Evolutionary conservation across 179 eudicot genomes (phyloP).

Genomic region (Beta corolliflora): DNA sequence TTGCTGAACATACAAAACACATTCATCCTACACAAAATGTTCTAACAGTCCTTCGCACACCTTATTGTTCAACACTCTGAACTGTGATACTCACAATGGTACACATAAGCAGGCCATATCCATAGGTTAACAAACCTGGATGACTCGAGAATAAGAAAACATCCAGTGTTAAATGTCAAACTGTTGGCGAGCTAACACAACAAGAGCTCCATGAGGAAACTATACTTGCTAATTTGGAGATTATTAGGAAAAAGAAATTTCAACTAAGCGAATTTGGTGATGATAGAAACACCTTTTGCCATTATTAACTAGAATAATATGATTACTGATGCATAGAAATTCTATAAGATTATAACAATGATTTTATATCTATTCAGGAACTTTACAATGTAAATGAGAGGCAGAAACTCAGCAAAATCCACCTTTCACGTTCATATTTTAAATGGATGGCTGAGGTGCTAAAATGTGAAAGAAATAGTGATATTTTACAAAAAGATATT

Average conservation of each 20-base stretch:
- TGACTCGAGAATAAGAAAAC: background rate
- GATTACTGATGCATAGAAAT: background rate
- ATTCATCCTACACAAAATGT: conserved; percentile 12
- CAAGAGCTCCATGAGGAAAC: background rate
- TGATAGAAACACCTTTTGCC: background rate
- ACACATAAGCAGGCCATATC: background rate
- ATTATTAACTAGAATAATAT: background rate
- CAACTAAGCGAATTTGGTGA: background rate
- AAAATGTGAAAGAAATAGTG: background rate
- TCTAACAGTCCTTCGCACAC: conserved; percentile 8
- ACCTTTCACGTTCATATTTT: background rate
- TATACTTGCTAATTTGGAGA: background rate
- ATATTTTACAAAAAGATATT: background rate
- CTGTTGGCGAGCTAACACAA: background rate
- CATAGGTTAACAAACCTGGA: background rate
- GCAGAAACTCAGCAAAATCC: background rate
- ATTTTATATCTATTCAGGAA: background rate
- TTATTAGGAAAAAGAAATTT: background rate
- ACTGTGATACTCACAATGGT: background rate
- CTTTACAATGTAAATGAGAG: background rate
- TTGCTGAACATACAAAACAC: conserved; percentile 9
- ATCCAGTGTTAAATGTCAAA: background rate
- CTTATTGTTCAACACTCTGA: background rate
- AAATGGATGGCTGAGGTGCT: background rate
- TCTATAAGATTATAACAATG: background rate